A percentile compares a stretch with the other conserved stretches of the same genome.
These are phyloP conservation scores for Aspergillus sclerotiicarbonarius DNA, from an alignment of 495 filamentous ascomycete species.

Conservation along the genomic window DNA sequence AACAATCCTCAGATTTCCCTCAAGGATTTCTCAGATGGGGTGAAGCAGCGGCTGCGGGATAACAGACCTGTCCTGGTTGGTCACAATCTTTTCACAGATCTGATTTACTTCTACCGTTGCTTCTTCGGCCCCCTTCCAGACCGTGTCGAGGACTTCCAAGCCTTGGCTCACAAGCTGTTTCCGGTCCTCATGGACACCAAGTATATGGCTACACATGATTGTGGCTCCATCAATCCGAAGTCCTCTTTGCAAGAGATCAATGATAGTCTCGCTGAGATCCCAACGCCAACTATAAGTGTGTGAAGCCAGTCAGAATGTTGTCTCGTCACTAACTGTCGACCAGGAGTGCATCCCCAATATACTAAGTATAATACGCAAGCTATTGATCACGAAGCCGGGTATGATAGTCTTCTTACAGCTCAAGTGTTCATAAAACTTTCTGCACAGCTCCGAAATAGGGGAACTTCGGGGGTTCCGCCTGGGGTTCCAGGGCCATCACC, in stretches of 20 bases:
- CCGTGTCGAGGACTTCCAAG: constrained; percentile 58
- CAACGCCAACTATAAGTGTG: constrained; percentile 48
- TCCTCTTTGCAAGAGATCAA: constrained; percentile 53
- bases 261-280: constrained; percentile 34
- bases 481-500: background rate
- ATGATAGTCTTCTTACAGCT: constrained; percentile 69
- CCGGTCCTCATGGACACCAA: constrained; percentile 76
- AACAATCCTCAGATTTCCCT: constrained; percentile 41
- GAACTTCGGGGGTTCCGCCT: constrained; percentile 17
- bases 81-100: constrained; percentile 75
- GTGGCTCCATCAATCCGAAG: constrained; percentile 47
- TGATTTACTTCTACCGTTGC: constrained; percentile 66
- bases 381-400: constrained; percentile 66
- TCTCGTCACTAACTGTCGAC: background rate
- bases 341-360: constrained; percentile 38
- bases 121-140: constrained; percentile 68
- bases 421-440: constrained; percentile 62
- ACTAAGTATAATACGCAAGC: constrained; percentile 45
- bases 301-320: background rate
- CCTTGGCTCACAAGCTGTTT: constrained; percentile 55
- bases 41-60: constrained; percentile 42
- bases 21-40: constrained; percentile 22
- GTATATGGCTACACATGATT: constrained; percentile 62
- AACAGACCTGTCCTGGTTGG: constrained; percentile 60
- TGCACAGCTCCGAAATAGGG: constrained; percentile 41